These are phyloP conservation scores for Lenwebbia sp. DNA, from an alignment of 345 rosid species.

Conservation along the genomic window DNA sequence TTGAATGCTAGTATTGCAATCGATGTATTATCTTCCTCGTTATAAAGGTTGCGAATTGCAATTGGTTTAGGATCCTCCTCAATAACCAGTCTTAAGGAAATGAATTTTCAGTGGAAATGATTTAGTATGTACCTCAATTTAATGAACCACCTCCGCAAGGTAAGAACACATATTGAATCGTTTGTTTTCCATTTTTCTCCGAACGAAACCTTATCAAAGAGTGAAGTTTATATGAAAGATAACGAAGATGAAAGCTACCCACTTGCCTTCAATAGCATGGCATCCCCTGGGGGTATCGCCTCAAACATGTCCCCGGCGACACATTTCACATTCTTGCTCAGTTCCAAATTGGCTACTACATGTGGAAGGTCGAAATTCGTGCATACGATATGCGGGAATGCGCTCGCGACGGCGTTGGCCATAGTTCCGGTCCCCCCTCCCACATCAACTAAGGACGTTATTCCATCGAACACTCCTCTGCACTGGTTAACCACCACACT, in stretches of 20 bases:
- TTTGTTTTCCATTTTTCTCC: neutral
- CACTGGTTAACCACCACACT: neutral
- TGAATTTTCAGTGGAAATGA: neutral
- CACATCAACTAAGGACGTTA: slow-evolving; percentile 20
- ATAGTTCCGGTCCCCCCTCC: slow-evolving; percentile 22
- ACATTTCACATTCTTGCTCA: slow-evolving; percentile 5
- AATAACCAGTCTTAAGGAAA: neutral
- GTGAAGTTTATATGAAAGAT: neutral
- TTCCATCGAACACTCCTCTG: slow-evolving; percentile 9
- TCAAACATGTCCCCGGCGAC: slow-evolving; percentile 24
- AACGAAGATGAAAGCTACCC: neutral
- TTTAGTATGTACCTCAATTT: neutral
- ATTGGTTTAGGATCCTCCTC: neutral
- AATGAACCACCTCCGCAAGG: neutral
- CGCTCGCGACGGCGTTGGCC: slow-evolving; percentile 5
- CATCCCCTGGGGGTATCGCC: slow-evolving; percentile 13
- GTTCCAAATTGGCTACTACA: slow-evolving; percentile 10
- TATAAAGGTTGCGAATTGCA: neutral
- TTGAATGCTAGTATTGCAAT: neutral
- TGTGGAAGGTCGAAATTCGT: slow-evolving; percentile 6
- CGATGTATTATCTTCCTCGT: neutral
- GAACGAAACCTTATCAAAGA: neutral
- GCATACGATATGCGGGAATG: slow-evolving; percentile 11
- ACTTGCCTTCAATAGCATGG: slow-evolving; percentile 13
- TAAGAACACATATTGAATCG: neutral